A percentile compares a stretch with the other conserved stretches of the same genome.
phyloP scores from a whole-genome alignment of 2,329 filamentous ascomycete species.

The Macrophomina tecta region DNA sequence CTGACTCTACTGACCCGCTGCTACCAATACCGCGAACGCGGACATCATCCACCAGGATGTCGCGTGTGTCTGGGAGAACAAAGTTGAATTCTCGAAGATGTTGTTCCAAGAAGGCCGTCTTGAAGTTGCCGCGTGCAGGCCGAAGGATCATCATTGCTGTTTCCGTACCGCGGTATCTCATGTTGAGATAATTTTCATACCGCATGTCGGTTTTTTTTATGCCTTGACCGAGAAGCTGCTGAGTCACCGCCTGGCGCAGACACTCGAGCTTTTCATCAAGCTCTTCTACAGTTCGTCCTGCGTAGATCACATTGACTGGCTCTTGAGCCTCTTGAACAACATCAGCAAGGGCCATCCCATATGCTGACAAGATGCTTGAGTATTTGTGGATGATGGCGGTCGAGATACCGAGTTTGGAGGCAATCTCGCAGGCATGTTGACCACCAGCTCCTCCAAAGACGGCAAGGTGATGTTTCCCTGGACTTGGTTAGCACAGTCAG shows the following conservation, averaged over 20 bases:
- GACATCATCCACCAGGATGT: slow-evolving; percentile 36
- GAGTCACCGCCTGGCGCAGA: slow-evolving; percentile 38
- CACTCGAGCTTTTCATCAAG: slow-evolving; percentile 47
- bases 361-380: slow-evolving; percentile 55
- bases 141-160: slow-evolving; percentile 52
- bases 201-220: slow-evolving; percentile 56
- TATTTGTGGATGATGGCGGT: slow-evolving; percentile 54
- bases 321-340: slow-evolving; percentile 69
- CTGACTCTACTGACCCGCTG: slow-evolving; percentile 58
- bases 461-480: slow-evolving; percentile 63
- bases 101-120: slow-evolving; percentile 42
- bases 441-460: slow-evolving; percentile 46
- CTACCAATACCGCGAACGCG: slow-evolving; percentile 22
- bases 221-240: slow-evolving; percentile 68
- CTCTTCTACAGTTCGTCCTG: slow-evolving; percentile 77
- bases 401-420: slow-evolving; percentile 51
- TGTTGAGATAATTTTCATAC: slow-evolving; percentile 49
- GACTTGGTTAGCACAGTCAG: neutral
- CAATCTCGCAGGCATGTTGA: slow-evolving; percentile 50
- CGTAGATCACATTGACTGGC: slow-evolving; percentile 67
- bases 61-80: slow-evolving; percentile 56
- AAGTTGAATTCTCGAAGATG: slow-evolving; percentile 54
- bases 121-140: slow-evolving; percentile 42
- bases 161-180: slow-evolving; percentile 53
- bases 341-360: slow-evolving; percentile 52